A percentile compares a stretch with the other conserved stretches of the same genome.
Conservation (phyloP, 768 basidiomycete genomes). For the Clavaria fumosa region DNA sequence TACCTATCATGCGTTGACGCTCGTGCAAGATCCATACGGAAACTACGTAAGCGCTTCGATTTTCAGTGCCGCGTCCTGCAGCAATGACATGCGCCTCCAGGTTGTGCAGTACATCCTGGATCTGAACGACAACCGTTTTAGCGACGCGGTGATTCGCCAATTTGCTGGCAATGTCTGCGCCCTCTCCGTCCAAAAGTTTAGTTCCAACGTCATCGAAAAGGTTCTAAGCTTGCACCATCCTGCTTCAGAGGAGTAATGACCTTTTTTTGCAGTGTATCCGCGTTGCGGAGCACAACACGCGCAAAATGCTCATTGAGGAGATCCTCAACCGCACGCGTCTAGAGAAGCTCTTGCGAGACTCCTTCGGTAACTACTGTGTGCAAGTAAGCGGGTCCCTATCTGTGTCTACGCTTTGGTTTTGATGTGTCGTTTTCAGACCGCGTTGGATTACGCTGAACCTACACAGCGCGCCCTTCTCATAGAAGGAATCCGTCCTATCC, state of each 20-base stretch:
- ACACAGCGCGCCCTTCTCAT: conserved; percentile 82
- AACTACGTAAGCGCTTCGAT: conserved; percentile 51
- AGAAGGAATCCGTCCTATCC: conserved; percentile 95
- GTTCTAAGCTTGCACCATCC: conserved; percentile 20
- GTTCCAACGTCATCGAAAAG: conserved; percentile 98
- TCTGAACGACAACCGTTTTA: conserved; percentile 95
- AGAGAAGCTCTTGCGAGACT: conserved; percentile 91
- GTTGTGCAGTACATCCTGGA: conserved; percentile 98
- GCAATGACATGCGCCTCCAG: conserved; percentile 31
- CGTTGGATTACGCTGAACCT: conserved; percentile 95
- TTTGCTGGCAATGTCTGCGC: conserved; percentile 97
- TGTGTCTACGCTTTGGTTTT: neutral
- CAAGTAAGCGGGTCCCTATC: conserved; percentile 35
- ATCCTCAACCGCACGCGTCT: conserved; percentile 85
- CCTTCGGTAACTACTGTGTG: conserved; percentile 93
- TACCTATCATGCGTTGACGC: conserved; percentile 91
- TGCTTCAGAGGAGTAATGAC: conserved; percentile 1
- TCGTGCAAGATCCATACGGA: conserved; percentile 95
- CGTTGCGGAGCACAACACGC: conserved; percentile 88
- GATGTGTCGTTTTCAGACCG: conserved; percentile 44
- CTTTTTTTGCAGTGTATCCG: conserved; percentile 47
- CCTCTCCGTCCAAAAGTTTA: conserved; percentile 97
- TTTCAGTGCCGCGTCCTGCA: no score
- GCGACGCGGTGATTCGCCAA: conserved; percentile 92
- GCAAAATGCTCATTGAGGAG: conserved; percentile 91